Base-by-base conservation (phyloP, 2,329 filamentous ascomycete genomes). In the Pestalotiopsis sp. region DNA sequence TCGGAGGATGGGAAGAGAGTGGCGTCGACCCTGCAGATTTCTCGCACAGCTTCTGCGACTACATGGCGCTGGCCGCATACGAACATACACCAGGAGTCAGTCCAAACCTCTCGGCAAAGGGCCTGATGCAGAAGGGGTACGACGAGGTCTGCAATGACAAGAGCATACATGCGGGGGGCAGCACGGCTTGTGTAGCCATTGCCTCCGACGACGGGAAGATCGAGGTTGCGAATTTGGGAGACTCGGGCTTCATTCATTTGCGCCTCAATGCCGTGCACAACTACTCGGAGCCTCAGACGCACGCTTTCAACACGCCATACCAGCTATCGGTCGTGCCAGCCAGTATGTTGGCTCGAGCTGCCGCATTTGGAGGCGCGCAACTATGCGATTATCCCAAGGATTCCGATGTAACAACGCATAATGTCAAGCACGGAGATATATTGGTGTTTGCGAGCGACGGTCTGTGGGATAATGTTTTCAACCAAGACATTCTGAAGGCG, bases 291-390 rank as follows among this genome's bases (percentile, higher is more conserved):
- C 92, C 94, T 27, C 96, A 99, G 81, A 98, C 94, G 0, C 96
- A 99, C 79, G 94, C 92, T 58, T 99, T 99, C 87, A 99, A 99
- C 81, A 98, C 96, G 0, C 96, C 96, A 0, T 99, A 93, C 77
- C 96, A 99, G 80, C 88, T 99, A 55, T 95, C 94, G 66, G 90
- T 97, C 66, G 91, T 98, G 7, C 95, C 96, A 0, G 88, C 92
- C 3, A 89, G 88, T 74, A 91, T 97, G 81, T 87, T 94, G 68
- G 88, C 90, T 25, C 93, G 96, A 75, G 92, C 94, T 74, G 89
- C 91, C 13, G 89, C 93, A 36, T 98, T 97, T 79, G 95, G 95
- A 23, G 93, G 93, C 59, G 85, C 88, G 2, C 92, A 92, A 71
- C 88, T 97, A 31, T 91, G 92, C 77, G 96, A 99, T 81, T 86